These are phyloP conservation scores for Aspergillus sp. DNA, from an alignment of 2,329 filamentous ascomycete species.

Conservation along the genomic window DNA sequence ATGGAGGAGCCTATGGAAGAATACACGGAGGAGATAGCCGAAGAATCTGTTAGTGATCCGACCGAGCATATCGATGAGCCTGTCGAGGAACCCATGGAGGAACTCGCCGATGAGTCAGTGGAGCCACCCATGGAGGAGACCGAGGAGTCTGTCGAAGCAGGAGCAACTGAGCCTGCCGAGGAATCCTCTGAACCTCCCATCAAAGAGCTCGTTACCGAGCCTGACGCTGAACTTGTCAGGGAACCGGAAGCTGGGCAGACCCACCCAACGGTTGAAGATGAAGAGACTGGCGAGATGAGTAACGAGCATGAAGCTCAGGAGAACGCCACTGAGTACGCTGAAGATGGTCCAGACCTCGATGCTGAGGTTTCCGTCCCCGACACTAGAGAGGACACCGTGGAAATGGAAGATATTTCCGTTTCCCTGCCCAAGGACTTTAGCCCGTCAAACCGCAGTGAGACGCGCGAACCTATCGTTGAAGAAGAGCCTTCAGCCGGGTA, in stretches of 20 bases:
- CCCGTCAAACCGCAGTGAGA: neutral
- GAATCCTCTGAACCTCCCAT: neutral
- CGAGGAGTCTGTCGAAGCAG: neutral
- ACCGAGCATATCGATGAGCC: neutral
- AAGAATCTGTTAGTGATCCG: neutral
- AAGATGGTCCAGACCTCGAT: slow-evolving; percentile 1
- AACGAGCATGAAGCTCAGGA: neutral
- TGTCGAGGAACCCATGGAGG: neutral
- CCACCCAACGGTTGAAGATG: neutral
- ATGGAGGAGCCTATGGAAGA: slow-evolving; percentile 8
- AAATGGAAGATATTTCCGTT: neutral
- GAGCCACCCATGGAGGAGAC: neutral
- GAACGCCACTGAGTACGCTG: neutral
- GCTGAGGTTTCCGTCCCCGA: neutral
- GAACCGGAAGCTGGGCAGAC: neutral
- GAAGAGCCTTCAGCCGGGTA: neutral
- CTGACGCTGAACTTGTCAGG: neutral
- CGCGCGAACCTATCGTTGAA: neutral
- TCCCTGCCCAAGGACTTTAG: neutral
- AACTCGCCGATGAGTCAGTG: neutral
- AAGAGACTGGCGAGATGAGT: neutral
- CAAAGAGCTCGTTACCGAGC: neutral
- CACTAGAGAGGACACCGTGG: neutral
- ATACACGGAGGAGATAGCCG: neutral
- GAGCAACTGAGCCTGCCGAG: neutral